Base-by-base conservation (phyloP, 352 stramenopile genomes). In the Phytophthora sojae region DNA sequence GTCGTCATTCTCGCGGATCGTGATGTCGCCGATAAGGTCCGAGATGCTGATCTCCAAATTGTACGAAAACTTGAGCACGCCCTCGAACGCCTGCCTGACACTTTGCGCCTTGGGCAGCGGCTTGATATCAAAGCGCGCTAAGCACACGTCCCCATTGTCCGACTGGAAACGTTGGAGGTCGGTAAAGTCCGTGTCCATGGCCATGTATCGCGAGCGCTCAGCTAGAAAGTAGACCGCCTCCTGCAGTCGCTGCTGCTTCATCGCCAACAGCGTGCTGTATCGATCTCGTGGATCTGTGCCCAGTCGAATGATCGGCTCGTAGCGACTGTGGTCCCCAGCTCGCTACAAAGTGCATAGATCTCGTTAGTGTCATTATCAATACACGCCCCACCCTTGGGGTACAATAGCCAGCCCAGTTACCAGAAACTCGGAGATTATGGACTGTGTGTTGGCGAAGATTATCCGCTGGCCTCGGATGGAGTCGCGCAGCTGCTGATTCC, bases 1-100 rank as follows among this genome's bases (percentile, higher is more conserved):
- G 51, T 81, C 77, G 45, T 79, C 71, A 50, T 82, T 80, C 53
- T 82, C 77, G 58, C 77, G 74, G 39, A 85, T 75, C 30, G 77
- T 85, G 54, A 85, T 74, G 62, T 80, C 71, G 15, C 77, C 77
- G 23, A 85, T 61, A 11, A 74, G 69, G 23, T 79, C 75, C 12
- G 74, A 77, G 32, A 82, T 75, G 47, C 62, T 79, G 57, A 85
- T 79, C 59, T 85, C 77, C 56, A 88, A 50, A 35, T 88, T 86
- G 51, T 78, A 75, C 30, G 71, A 72, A 51, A 85, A 88, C 59
- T 83, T 70, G 23, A 80, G 68, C 19, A 83, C 70, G n/a, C 67
- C 71, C 21, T 86, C 76, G 52, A 84, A 85, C 9, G 80, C 74
- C 49, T 82, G 73, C 9, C 68, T 70, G 5, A 84, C 77, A 25